Base-by-base conservation (phyloP, 345 rosid genomes). In the Populus euphratica region DNA sequence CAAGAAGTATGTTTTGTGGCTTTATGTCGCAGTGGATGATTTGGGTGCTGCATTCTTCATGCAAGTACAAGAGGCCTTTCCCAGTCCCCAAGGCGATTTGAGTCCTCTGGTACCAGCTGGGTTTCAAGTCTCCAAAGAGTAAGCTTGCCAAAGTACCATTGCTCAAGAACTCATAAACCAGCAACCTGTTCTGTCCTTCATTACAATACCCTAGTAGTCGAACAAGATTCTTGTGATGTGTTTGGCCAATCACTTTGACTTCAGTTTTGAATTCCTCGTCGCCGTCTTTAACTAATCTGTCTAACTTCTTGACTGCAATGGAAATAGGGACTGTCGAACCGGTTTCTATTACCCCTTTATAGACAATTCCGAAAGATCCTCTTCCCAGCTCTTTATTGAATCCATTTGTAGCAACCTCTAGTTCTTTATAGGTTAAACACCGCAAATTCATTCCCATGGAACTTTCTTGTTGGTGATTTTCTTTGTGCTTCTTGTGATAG, bases 191-290 rank as follows among this genome's bases (percentile, higher is more conserved):
- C 63, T 76, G 77, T 16, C 76, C 83, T 68, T 86, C 84, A 3
- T 75, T 74, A 80, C 87, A 80, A 79, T 75, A 84, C 35, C 89
- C 89, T 18, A 76, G 75, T 31, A 86, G 74, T 47, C 64, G 68
- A 21, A 83, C 89, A n/a, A 88, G 52, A 63, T 88, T 86, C 81
- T 62, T 86, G 82, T 81, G 90, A 67, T 87, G 81, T 12, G 87
- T 88, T 44, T 69, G 63, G 50, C 85, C 82, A 38, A 86, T 85
- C 14, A 81, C 80, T 29, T 18, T 69, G 62, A 83, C 79, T 64
- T 88, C 91, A 3, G 82, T 59, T 23, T 73, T 64, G 49, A 88
- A 86, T 64, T 82, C 89, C 66, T 36, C 44, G 1, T 85, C 85
- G 0, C 54, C 63, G 16, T 78, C 80, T 29, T 43, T n/a, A 0